Conservation (phyloP, 2,329 filamentous ascomycete species). For the Epichloe scottii region DNA sequence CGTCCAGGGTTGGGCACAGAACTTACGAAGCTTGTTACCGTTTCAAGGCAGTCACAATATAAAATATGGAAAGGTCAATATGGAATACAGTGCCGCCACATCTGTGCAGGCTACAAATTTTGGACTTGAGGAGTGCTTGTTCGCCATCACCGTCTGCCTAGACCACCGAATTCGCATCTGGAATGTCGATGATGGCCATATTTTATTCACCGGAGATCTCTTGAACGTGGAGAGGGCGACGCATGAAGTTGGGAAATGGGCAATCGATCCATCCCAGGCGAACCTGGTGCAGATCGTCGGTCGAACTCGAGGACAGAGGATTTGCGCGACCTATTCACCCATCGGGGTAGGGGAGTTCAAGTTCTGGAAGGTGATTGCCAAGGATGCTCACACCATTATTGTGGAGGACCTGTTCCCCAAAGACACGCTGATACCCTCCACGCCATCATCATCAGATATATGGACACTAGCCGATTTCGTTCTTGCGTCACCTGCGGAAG, state of each 20-base stretch:
- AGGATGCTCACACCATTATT: conserved; percentile 49
- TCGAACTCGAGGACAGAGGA: conserved; percentile 35
- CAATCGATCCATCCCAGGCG: conserved; percentile 65
- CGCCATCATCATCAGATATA: conserved; percentile 57
- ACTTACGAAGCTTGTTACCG: conserved; percentile 51
- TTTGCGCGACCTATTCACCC: conserved; percentile 76
- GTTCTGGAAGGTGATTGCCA: conserved; percentile 67
- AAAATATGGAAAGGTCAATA: conserved; percentile 48
- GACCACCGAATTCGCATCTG: conserved; percentile 84
- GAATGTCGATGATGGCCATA: conserved; percentile 72
- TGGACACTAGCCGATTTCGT: conserved; percentile 74
- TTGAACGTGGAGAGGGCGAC: conserved; percentile 53
- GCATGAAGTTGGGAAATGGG: conserved; percentile 59
- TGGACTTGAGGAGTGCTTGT: conserved; percentile 36
- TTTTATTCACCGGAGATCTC: conserved; percentile 67
- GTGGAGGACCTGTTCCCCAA: conserved; percentile 61
- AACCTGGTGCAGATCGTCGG: conserved; percentile 65
- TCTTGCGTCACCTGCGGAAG: conserved; percentile 42
- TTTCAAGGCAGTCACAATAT: conserved; percentile 54
- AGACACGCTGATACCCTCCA: conserved; percentile 48
- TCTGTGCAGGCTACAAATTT: conserved; percentile 44
- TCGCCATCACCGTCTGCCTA: conserved; percentile 69
- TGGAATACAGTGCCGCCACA: conserved; percentile 56
- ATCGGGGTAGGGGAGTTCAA: conserved; percentile 85
- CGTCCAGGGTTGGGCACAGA: conserved; percentile 59